A percentile compares a stretch with the other conserved stretches of the same genome.
Conservation (phyloP, 176 grass and related monocot genomes). For the Triticum urartu region DNA sequence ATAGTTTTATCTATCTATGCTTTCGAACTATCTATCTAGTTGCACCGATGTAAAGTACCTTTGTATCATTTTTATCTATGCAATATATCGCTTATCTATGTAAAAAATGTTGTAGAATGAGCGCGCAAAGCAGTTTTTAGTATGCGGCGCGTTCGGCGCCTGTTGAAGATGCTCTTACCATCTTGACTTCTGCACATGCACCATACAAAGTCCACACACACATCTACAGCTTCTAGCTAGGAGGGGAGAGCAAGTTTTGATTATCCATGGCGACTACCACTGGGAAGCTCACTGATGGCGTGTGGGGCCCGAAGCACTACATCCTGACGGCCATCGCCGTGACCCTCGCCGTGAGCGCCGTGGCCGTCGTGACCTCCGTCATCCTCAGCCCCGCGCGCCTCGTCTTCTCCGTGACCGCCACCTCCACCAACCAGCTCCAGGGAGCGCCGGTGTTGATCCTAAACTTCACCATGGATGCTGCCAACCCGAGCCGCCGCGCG, state of each 20-base stretch:
- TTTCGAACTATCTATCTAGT: too few species aligned
- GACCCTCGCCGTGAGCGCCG: background rate
- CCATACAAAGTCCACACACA: background rate
- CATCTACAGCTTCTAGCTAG: background rate
- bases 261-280: background rate
- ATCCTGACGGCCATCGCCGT: background rate
- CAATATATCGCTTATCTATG: too few species aligned
- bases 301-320: background rate
- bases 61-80: too few species aligned
- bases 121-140: too few species aligned
- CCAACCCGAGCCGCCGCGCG: constrained; percentile 22
- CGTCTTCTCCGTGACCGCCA: background rate
- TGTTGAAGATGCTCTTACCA: background rate
- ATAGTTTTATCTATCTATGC: too few species aligned
- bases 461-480: constrained; percentile 1
- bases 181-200: background rate
- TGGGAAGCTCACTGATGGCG: too few species aligned
- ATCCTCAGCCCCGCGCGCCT: constrained; percentile 9
- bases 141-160: too few species aligned
- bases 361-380: background rate
- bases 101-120: too few species aligned
- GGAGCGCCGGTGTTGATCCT: background rate
- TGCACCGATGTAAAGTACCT: too few species aligned
- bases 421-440: background rate
- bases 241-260: background rate